Evolutionary conservation across 495 filamentous ascomycete genomes (phyloP), one percentile per base, ranked within the genome.

Genomic region (Aspergillus nanangensis): DNA sequence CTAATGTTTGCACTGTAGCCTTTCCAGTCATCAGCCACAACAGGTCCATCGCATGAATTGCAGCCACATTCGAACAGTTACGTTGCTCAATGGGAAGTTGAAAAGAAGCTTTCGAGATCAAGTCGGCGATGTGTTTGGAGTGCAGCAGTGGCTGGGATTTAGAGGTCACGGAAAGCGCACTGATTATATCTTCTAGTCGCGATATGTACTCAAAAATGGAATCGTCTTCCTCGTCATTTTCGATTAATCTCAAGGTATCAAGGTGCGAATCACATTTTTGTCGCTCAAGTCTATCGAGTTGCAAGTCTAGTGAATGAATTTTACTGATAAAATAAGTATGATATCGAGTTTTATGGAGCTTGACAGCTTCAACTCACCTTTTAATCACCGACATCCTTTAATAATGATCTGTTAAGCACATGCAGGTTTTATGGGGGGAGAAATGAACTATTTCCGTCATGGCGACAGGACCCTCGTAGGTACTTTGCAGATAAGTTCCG

Each of bases 11-110:
- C 19, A 86, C 76, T 0, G 90, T 84, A 2, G 90, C 90, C 62
- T 96, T 98, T 56, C 82, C 83, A 8, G 89, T 76, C 18, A 95
- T 67, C 19, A 95, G 64, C 93, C 93, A 97, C 64, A 93, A 82
- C 44, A 95, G 71, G 47, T 96, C 87, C 23, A 74, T 66, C 55
- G 87, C 82, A 57, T 84, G 81, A 17, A 69, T 57, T 22, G 52
- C 54, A 14, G 50, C 31, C 21, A 50, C 38, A 13, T 46, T 45
- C 14, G 27, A 22, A 17, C 55, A 45, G 24, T 48, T 57, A 29
- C 60, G 46, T 44, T 37, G 50, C 50, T 58, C 57, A 52, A 38
- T 48, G 48, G 40, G 34, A 61, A 66, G 38, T 77, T 57, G 32
- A 3, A 84, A 82, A n/a, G n/a, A n/a, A n/a, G n/a, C n/a, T 45